A percentile compares a stretch with the other conserved stretches of the same genome.
Evolutionary conservation across 2,329 filamentous ascomycete species (phyloP).

Genomic region (Pseudocercospora crystallina): DNA sequence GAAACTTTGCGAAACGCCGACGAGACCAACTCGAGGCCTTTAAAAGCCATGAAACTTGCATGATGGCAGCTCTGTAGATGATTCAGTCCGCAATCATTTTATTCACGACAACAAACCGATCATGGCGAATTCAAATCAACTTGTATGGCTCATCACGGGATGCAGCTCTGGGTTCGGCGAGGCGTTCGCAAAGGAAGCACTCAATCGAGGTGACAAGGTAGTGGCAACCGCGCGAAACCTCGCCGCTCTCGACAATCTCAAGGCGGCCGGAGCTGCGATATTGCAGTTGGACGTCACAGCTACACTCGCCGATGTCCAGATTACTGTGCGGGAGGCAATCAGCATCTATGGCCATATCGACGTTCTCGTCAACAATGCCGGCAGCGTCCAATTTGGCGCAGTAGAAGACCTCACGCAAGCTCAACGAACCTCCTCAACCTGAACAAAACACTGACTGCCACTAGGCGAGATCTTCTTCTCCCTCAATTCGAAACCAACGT

Average conservation of each 20-base stretch:
- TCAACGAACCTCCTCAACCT: not conserved
- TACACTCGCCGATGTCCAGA: constrained; percentile 36
- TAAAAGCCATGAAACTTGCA: too few species aligned
- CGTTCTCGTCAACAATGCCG: constrained; percentile 42
- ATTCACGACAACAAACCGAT: too few species aligned
- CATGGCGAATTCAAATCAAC: not conserved
- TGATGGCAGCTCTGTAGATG: too few species aligned
- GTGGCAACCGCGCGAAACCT: constrained; percentile 46
- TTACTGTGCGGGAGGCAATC: constrained; percentile 35
- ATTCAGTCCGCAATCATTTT: too few species aligned
- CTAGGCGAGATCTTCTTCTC: not conserved
- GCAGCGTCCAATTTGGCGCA: constrained; percentile 27
- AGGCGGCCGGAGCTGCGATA: constrained; percentile 14
- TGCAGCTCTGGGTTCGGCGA: constrained; percentile 7
- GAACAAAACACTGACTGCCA: not conserved
- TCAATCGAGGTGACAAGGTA: constrained; percentile 40
- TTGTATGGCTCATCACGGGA: constrained; percentile 5
- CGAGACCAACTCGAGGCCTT: too few species aligned
- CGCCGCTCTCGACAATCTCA: constrained; percentile 13
- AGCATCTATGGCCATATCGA: constrained; percentile 39
- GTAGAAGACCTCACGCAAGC: constrained; percentile 17
- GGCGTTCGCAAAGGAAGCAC: not conserved
- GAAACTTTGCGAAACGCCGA: too few species aligned
- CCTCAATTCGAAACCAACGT: constrained; percentile 20
- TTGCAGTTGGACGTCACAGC: constrained; percentile 41